Percentiles rank a stretch among this genome's conserved stretches.
phyloP scores from a whole-genome alignment of 1,284 basidiomycete genomes.

The Cutaneotrichosporon mucoides region DNA sequence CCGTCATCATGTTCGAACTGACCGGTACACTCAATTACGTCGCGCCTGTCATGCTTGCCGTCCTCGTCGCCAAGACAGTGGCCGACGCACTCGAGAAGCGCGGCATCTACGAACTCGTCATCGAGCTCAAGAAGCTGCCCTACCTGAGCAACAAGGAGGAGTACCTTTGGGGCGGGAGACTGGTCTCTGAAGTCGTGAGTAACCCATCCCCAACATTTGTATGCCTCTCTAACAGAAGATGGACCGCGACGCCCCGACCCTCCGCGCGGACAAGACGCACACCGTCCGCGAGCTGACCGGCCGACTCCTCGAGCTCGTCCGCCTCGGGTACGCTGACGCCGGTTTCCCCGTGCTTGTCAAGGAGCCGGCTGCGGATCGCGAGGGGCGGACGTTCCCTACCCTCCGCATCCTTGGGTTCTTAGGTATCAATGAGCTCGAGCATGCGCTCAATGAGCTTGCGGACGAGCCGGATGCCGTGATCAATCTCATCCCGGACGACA shows the following conservation, averaged over 20 bases:
- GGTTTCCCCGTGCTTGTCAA: constrained; percentile 77
- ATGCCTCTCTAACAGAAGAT: constrained; percentile 47
- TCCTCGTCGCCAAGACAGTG: constrained; percentile 88
- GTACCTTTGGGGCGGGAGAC: constrained; percentile 74
- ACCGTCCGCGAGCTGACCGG: constrained; percentile 43
- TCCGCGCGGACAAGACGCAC: constrained; percentile 43
- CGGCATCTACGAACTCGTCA: constrained; percentile 92
- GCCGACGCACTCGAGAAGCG: constrained; percentile 89
- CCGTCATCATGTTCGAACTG: constrained; percentile 95
- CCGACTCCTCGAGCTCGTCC: constrained; percentile 39
- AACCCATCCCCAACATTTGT: constrained; percentile 1
- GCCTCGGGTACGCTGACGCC: constrained; percentile 56
- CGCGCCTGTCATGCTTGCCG: constrained; percentile 83
- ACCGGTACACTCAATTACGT: constrained; percentile 91
- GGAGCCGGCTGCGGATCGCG: constrained; percentile 51
- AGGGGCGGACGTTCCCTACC: constrained; percentile 13
- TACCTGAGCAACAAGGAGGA: constrained; percentile 86
- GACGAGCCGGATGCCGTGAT: constrained; percentile 65
- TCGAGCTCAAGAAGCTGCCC: constrained; percentile 78
- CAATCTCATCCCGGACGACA: constrained; percentile 57
- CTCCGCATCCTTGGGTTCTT: constrained; percentile 84
- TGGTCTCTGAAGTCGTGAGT: constrained; percentile 70
- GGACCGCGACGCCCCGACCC: constrained; percentile 46
- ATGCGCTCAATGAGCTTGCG: constrained; percentile 69
- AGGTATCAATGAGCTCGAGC: constrained; percentile 85